Evolutionary conservation across 371 early-diverging fungal genomes (phyloP).

Genomic region (Mucor plumbeus): DNA sequence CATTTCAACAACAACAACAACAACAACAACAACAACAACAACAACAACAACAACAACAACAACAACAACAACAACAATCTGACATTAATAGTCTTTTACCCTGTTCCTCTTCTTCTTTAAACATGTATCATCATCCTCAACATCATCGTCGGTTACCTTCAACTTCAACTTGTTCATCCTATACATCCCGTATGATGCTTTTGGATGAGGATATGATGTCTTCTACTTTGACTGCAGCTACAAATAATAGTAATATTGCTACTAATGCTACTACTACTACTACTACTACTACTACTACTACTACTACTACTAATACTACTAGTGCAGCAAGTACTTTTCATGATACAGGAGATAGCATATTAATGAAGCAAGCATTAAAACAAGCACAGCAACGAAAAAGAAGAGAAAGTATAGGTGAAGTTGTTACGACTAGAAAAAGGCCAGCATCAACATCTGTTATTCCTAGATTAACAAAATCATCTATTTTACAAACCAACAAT

Average conservation of each 20-base stretch:
- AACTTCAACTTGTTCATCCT: constrained; percentile 5
- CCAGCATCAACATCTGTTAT: constrained; percentile 27
- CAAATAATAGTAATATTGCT: neutral
- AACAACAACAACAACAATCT: constrained; percentile 4
- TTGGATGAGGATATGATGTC: neutral
- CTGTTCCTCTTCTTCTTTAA: constrained; percentile 13
- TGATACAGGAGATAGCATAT: constrained; percentile 12
- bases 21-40: no score
- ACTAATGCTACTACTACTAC: neutral
- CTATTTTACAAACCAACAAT: constrained; percentile 17
- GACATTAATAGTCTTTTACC: constrained; percentile 6
- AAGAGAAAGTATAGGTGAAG: constrained; percentile 44
- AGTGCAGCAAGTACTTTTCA: neutral
- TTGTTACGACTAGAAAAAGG: constrained; percentile 15
- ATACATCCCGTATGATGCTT: constrained; percentile 10
- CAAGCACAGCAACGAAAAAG: constrained; percentile 19
- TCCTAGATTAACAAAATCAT: constrained; percentile 42
- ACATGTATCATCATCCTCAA: constrained; percentile 13
- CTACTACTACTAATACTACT: neutral
- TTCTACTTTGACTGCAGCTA: neutral
- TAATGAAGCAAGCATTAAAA: constrained; percentile 28
- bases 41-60: no score
- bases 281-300: neutral
- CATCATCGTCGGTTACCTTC: neutral
- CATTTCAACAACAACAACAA: neutral